phyloP scores from a whole-genome alignment of 2,329 filamentous ascomycete species.

The Alternaria sp. region DNA sequence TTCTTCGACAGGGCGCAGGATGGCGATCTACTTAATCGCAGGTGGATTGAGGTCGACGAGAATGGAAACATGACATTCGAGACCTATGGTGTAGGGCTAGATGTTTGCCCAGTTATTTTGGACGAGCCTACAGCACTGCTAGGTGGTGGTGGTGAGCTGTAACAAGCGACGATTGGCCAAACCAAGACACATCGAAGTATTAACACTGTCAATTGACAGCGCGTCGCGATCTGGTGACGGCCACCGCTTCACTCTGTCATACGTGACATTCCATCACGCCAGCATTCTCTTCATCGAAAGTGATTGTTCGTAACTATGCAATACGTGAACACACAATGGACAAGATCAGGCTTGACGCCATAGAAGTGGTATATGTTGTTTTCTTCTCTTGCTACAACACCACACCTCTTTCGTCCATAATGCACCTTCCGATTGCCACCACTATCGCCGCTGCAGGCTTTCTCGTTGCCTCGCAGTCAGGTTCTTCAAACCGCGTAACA shows the following conservation, averaged over 20 bases:
- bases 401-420: background rate
- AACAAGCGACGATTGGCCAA: background rate
- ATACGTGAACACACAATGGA: background rate
- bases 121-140: constrained; percentile 12
- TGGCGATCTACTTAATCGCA: constrained; percentile 16
- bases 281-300: background rate
- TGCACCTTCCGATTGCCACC: background rate
- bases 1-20: constrained; percentile 3
- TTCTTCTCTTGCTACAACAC: background rate
- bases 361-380: background rate
- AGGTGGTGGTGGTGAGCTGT: background rate
- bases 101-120: constrained; percentile 5
- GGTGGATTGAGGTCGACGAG: constrained; percentile 12
- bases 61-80: constrained; percentile 7
- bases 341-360: background rate
- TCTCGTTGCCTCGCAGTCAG: background rate
- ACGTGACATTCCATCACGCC: background rate
- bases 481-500: background rate
- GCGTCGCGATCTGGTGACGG: background rate
- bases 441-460: background rate
- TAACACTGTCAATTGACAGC: background rate
- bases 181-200: background rate
- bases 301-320: background rate
- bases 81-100: constrained; percentile 15
- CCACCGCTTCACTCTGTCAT: background rate